These are phyloP conservation scores for Neospermospora avenae DNA, from an alignment of 2,329 filamentous ascomycete species.

Conservation along the genomic window DNA sequence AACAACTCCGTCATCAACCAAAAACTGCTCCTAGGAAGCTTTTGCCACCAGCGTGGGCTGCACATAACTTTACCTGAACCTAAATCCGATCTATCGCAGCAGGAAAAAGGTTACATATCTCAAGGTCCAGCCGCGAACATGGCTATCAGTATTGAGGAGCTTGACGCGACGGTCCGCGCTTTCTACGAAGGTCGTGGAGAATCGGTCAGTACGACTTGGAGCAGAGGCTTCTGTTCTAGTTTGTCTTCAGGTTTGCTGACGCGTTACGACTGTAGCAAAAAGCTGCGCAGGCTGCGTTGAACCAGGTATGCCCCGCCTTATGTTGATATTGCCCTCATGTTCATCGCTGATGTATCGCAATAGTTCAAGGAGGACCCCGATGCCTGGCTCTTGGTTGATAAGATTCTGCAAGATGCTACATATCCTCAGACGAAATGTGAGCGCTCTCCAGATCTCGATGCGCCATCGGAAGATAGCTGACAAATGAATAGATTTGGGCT, in stretches of 20 bases:
- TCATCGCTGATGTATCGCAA: slow-evolving; percentile 25
- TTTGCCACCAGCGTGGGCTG: slow-evolving; percentile 29
- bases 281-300: slow-evolving; percentile 86
- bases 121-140: slow-evolving; percentile 44
- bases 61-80: slow-evolving; percentile 17
- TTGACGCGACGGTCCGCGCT: slow-evolving; percentile 92
- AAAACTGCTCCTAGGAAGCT: slow-evolving; percentile 18
- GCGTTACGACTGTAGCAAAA: slow-evolving; percentile 70
- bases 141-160: slow-evolving; percentile 80
- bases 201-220: slow-evolving; percentile 57
- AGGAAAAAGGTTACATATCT: slow-evolving; percentile 25
- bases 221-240: not conserved
- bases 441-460: slow-evolving; percentile 34
- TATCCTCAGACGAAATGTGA: slow-evolving; percentile 96
- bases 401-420: slow-evolving; percentile 88
- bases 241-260: slow-evolving; percentile 37
- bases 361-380: slow-evolving; percentile 99
- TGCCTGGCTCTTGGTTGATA: slow-evolving; percentile 95
- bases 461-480: slow-evolving; percentile 15
- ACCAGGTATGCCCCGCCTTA: slow-evolving; percentile 64
- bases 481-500: slow-evolving; percentile 67
- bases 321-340: slow-evolving; percentile 13
- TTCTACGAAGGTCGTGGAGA: slow-evolving; percentile 98
- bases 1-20: slow-evolving; percentile 22
- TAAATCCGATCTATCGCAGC: slow-evolving; percentile 22